Evolutionary conservation across 2,329 filamentous ascomycete species (phyloP), one percentile per base, ranked within the genome.

Genomic region (Rhinocladiella similis): DNA sequence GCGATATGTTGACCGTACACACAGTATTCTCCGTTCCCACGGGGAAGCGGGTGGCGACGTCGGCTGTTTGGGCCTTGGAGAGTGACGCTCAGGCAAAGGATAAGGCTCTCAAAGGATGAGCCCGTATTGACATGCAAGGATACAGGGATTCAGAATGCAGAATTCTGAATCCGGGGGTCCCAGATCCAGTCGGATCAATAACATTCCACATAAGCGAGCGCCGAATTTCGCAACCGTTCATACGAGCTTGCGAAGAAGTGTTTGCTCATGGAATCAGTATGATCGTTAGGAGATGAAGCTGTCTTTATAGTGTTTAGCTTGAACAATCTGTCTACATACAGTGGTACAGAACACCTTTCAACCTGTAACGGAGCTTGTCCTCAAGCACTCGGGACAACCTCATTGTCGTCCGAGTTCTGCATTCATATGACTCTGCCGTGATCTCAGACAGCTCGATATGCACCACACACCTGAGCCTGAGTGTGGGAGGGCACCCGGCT

Each of bases 291-390:
- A 50, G 7, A n/a, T 50, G 29, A 13, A 22, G 19, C n/a, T 35
- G 45, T 25, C 39, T 56, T 56, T 59, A 59, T 59, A 59, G 18
- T 25, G 29, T 36, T 47, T 47, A 47, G 43, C 46, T 48, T 47
- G 49, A 48, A 18, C 16, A 22, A 12, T 14, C 19, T 39, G 18
- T 38, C 54, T 35, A n/a, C 16, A 16, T 33, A 55, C 46, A 12
- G 49, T 43, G 57, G 42, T 54, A 52, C 57, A 56, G 39, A 54
- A 42, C 27, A 49, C 38, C 50, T 51, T 43, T 48, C 45, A 51
- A 29, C 45, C 12, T 27, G 41, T n/a, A 10, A 41, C 47, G 48
- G 46, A 29, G 54, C 54, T 51, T 36, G 35, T 52, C 41, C 47
- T 35, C 53, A 22, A 46, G 10, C 16, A 35, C n/a, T 27, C n/a